phyloP scores from a whole-genome alignment of 2,329 filamentous ascomycete species.

The Penicillium crustosum region DNA sequence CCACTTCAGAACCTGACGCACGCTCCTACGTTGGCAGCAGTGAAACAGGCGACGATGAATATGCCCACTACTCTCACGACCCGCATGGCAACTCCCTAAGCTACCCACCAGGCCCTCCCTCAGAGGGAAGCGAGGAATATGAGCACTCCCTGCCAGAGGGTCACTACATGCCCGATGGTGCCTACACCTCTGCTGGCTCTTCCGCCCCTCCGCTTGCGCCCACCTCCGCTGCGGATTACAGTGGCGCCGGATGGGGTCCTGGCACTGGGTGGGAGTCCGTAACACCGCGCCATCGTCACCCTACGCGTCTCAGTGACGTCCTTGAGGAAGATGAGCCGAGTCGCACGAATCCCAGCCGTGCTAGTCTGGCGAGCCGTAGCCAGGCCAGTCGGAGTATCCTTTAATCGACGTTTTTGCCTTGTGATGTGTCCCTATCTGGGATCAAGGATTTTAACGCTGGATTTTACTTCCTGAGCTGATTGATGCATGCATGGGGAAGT shows the following conservation, averaged over 20 bases:
- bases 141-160: slow-evolving; percentile 51
- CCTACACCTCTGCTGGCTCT: slow-evolving; percentile 27
- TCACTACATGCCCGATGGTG: slow-evolving; percentile 39
- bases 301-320: slow-evolving; percentile 84
- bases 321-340: slow-evolving; percentile 81
- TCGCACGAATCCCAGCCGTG: slow-evolving; percentile 64
- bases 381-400: slow-evolving; percentile 10
- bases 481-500: background rate
- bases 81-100: slow-evolving; percentile 61
- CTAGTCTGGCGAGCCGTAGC: slow-evolving; percentile 51
- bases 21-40: slow-evolving; percentile 54
- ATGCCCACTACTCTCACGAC: slow-evolving; percentile 64
- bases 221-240: slow-evolving; percentile 58
- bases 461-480: background rate
- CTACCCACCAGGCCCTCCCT: slow-evolving; percentile 49
- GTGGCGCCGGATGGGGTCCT: slow-evolving; percentile 64
- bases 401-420: background rate
- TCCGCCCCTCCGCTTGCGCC: slow-evolving; percentile 35
- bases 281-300: slow-evolving; percentile 75
- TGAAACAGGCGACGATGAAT: slow-evolving; percentile 69
- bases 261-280: slow-evolving; percentile 73
- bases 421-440: background rate
- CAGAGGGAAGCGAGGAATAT: slow-evolving; percentile 55
- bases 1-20: slow-evolving; percentile 50
- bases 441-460: background rate